Evolutionary conservation across 164 flowering plant genomes (phyloP).

Genomic region (Umbellularia californica): DNA sequence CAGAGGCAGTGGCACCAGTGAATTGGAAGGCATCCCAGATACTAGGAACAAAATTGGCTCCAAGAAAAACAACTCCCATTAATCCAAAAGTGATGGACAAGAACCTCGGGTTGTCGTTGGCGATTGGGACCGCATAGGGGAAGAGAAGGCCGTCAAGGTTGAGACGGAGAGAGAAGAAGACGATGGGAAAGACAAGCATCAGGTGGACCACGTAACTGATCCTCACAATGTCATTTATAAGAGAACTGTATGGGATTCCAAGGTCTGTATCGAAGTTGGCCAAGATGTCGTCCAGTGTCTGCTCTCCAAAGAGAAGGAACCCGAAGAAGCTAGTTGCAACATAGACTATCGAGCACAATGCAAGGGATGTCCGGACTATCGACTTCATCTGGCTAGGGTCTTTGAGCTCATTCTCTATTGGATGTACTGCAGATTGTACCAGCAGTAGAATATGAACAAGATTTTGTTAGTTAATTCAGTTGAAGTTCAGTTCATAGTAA

Average conservation of each 20-base stretch:
- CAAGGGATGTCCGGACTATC: conserved; percentile 49
- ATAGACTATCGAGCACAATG: conserved; percentile 51
- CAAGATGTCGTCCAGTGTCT: conserved; percentile 62
- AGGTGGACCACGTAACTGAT: conserved; percentile 71
- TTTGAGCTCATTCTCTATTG: conserved; percentile 65
- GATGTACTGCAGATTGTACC: conserved; percentile 45
- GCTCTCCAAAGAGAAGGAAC: conserved; percentile 62
- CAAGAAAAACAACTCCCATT: conserved; percentile 52
- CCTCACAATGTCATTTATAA: conserved; percentile 53
- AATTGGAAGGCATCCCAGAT: conserved; percentile 86
- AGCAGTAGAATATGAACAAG: too few relatives aligned
- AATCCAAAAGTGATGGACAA: conserved; percentile 38
- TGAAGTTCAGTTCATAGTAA: not conserved
- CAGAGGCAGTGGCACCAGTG: conserved; percentile 72
- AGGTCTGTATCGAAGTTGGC: conserved; percentile 73
- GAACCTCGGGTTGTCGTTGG: conserved; percentile 47
- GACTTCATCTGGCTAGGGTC: conserved; percentile 61
- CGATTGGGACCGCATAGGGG: conserved; percentile 49
- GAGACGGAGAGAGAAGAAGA: conserved; percentile 69
- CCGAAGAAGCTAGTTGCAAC: conserved; percentile 72
- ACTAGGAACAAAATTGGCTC: conserved; percentile 72
- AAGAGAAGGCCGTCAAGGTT: conserved; percentile 69
- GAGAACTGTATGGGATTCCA: conserved; percentile 47
- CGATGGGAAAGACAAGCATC: conserved; percentile 78
- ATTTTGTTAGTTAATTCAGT: not conserved